Evolutionary conservation across 306 rosid genomes (phyloP), one percentile per base, ranked within the genome.

Genomic region (Pueraria montana): DNA sequence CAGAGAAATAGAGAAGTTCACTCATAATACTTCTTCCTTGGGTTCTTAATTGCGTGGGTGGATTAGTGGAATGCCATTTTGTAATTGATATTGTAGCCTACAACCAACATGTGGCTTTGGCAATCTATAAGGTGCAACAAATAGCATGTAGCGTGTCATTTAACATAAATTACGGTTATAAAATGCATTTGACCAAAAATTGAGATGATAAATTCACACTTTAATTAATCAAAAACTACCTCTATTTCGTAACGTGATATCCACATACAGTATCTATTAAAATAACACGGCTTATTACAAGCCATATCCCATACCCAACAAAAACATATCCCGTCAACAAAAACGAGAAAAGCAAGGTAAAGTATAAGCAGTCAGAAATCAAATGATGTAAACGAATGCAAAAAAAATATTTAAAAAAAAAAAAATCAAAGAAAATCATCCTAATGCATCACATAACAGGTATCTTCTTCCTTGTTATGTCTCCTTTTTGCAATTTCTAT

Each of bases 401-500:
- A 61, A 58, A 61, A 34, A 43, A 58, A 49, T 45, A 30, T 26
- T 8, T 2, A 8, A 21, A 3, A 3, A 58, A 8, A 21, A 3
- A 3, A 58, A 23, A 62, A 66, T 27, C 50, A 48, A 62, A 67
- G 40, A 72, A 46, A 71, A 45, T 40, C 77, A 32, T 23, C 77
- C 59, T 55, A 61, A 26, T 7, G 81, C 17, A 71, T 89, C 87
- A 89, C 16, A 48, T 65, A 32, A 58, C 92, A 72, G 84, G 26
- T 58, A 74, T 64, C 69, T 87, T 86, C 86, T 89, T 88, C 93
- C 86, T 91, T 27, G 83, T 23, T 6, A 97, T 97, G 91, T 88
- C 82, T 91, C 91, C 85, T 91, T 56, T 83, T 90, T 36, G 82
- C 92, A 67, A 45, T 83, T 74, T 87, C 92, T 9, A 93, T 87